Percentiles rank a stretch among this genome's conserved stretches.
These are phyloP conservation scores for Dalbergia cultrata DNA, from an alignment of 306 rosid genomes.

Conservation along the genomic window DNA sequence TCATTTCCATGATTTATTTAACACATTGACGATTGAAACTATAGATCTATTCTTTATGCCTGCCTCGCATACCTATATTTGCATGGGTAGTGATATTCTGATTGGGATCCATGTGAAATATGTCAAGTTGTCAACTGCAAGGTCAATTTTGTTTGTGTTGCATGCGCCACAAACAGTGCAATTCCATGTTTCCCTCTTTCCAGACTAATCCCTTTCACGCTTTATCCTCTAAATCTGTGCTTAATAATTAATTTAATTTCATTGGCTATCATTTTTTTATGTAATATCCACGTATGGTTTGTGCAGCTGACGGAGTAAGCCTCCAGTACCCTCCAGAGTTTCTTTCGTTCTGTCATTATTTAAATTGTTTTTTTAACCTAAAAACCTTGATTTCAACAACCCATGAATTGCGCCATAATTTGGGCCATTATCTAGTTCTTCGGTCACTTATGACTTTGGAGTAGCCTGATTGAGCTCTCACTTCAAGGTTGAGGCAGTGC, in stretches of 20 bases:
- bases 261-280: conserved; percentile 1
- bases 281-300: conserved; percentile 38
- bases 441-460: conserved; percentile 50
- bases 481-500: conserved; percentile 48
- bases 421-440: conserved; percentile 59
- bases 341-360: not conserved
- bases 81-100: conserved; percentile 32
- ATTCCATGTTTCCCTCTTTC: conserved; percentile 72
- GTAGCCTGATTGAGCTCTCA: conserved; percentile 44
- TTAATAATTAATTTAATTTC: conserved; percentile 31
- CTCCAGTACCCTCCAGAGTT: not conserved
- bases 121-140: conserved; percentile 26
- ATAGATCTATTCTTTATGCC: not conserved
- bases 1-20: not conserved
- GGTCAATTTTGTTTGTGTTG: conserved; percentile 65
- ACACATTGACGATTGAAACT: not conserved
- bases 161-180: conserved; percentile 45
- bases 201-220: conserved; percentile 51
- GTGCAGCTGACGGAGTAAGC: conserved; percentile 25
- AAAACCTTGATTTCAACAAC: conserved; percentile 67
- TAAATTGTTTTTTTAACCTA: not conserved
- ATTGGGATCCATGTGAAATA: conserved; percentile 28
- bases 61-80: not conserved
- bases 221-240: conserved; percentile 43
- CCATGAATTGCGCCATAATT: conserved; percentile 90